A percentile compares a stretch with the other conserved stretches of the same genome.
Conservation (phyloP, 352 stramenopile genomes). For the Phytopythium kandeliae region DNA sequence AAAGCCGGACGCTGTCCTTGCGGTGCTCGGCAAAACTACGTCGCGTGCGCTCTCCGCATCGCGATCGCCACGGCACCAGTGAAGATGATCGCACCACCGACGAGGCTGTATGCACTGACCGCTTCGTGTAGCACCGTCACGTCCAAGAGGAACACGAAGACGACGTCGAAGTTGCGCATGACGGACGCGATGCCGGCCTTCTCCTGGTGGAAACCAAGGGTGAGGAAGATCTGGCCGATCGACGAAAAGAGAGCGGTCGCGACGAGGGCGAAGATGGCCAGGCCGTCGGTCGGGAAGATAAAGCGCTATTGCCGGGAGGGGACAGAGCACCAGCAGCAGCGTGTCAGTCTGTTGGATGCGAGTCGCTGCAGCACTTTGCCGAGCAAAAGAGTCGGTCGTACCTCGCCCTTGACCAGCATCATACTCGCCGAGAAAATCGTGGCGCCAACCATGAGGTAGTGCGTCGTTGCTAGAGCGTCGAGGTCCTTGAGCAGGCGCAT, state of each 20-base stretch:
- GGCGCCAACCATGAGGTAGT: slow-evolving; percentile 46
- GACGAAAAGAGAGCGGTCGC: slow-evolving; percentile 36
- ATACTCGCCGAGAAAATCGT: slow-evolving; percentile 20
- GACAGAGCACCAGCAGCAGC: too few species aligned
- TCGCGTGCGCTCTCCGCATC: slow-evolving; percentile 23
- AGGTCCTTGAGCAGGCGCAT: slow-evolving; percentile 47
- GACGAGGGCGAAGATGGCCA: slow-evolving; percentile 37
- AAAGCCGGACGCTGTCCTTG: too few species aligned
- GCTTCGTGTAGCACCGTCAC: slow-evolving; percentile 36
- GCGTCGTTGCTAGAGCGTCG: slow-evolving; percentile 30
- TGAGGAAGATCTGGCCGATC: slow-evolving; percentile 51
- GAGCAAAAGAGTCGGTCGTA: slow-evolving; percentile 7
- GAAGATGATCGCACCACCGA: slow-evolving; percentile 45
- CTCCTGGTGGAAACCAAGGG: slow-evolving; percentile 50
- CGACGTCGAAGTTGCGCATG: slow-evolving; percentile 67
- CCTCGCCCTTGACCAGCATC: slow-evolving; percentile 18
- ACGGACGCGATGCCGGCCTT: slow-evolving; percentile 55
- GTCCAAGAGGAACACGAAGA: slow-evolving; percentile 61
- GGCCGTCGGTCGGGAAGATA: slow-evolving; percentile 10
- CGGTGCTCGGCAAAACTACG: slow-evolving; percentile 13
- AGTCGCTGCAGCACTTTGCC: neutral
- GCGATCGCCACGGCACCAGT: slow-evolving; percentile 40
- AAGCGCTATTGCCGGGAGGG: too few species aligned
- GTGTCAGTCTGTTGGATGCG: slow-evolving; percentile 1
- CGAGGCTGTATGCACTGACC: slow-evolving; percentile 45